phyloP scores from a whole-genome alignment of 1,284 basidiomycete genomes.

The Melampsora americana region DNA sequence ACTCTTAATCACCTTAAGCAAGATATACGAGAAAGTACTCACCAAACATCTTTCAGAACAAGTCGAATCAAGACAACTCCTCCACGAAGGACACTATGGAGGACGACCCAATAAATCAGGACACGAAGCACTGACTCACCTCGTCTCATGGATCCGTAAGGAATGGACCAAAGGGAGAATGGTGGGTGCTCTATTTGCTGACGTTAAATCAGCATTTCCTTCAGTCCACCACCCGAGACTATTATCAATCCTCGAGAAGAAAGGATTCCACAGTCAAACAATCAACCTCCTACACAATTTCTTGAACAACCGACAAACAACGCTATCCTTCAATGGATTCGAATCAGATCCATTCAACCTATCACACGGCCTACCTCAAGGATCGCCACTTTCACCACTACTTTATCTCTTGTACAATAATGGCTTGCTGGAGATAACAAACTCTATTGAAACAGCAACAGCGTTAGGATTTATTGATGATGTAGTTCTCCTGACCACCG shows the following conservation, averaged over 20 bases:
- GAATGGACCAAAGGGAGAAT: not conserved
- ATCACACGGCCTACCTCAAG: slow-evolving; percentile 8
- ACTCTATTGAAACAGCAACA: not conserved
- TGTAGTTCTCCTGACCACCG: slow-evolving; percentile 8
- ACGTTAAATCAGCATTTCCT: not conserved
- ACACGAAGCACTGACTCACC: not conserved
- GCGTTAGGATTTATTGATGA: slow-evolving; percentile 17
- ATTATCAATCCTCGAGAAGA: not conserved
- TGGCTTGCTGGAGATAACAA: not conserved
- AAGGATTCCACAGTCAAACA: not conserved
- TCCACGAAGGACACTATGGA: not conserved
- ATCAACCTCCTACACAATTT: not conserved
- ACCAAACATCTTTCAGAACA: not conserved
- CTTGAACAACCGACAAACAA: not conserved
- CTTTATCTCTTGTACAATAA: slow-evolving; percentile 12
- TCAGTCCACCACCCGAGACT: not conserved
- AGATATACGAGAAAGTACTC: too few species aligned
- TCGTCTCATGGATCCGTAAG: not conserved
- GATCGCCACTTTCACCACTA: slow-evolving; percentile 14
- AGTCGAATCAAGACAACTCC: not conserved
- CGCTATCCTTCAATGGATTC: not conserved
- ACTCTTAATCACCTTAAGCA: too few species aligned
- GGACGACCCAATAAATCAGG: not conserved
- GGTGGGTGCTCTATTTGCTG: not conserved
- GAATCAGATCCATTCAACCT: not conserved